phyloP scores from a whole-genome alignment of 2,329 filamentous ascomycete species.

The Aspergillus amoenus region DNA sequence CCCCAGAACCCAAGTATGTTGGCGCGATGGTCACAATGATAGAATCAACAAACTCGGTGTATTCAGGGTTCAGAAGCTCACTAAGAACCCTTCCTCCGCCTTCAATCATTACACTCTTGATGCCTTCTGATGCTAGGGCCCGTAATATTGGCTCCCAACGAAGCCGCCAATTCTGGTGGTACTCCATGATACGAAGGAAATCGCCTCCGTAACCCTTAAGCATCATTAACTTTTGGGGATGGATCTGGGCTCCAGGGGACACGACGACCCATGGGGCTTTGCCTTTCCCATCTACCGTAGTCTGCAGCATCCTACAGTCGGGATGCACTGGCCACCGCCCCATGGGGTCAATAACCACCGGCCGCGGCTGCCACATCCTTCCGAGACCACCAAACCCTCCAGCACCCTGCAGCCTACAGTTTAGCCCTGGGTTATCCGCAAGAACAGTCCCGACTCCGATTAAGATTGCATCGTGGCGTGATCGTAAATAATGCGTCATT shows the following conservation, averaged over 20 bases:
- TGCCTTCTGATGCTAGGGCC: constrained; percentile 57
- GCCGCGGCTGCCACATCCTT: constrained; percentile 67
- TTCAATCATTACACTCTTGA: constrained; percentile 86
- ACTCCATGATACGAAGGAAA: constrained; percentile 42
- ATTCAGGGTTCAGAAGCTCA: constrained; percentile 65
- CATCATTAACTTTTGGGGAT: constrained; percentile 46
- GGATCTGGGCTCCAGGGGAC: constrained; percentile 46
- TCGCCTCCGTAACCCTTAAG: constrained; percentile 49
- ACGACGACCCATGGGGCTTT: constrained; percentile 72
- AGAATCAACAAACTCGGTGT: constrained; percentile 66
- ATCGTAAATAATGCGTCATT: constrained; percentile 90
- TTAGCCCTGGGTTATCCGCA: constrained; percentile 81
- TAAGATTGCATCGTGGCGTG: constrained; percentile 78
- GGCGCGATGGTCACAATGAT: constrained; percentile 89
- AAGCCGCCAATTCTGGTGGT: constrained; percentile 48
- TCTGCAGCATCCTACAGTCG: constrained; percentile 64
- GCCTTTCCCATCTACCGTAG: constrained; percentile 65
- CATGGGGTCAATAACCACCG: constrained; percentile 77
- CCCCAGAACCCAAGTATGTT: constrained; percentile 81
- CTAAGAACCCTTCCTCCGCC: constrained; percentile 83
- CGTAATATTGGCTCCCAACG: constrained; percentile 66
- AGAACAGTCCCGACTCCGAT: constrained; percentile 81
- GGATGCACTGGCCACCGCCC: constrained; percentile 67
- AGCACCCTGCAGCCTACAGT: constrained; percentile 69
- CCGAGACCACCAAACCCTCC: constrained; percentile 56